phyloP scores from a whole-genome alignment of 1,284 basidiomycete genomes.

The Pyrrhoderma noxium region DNA sequence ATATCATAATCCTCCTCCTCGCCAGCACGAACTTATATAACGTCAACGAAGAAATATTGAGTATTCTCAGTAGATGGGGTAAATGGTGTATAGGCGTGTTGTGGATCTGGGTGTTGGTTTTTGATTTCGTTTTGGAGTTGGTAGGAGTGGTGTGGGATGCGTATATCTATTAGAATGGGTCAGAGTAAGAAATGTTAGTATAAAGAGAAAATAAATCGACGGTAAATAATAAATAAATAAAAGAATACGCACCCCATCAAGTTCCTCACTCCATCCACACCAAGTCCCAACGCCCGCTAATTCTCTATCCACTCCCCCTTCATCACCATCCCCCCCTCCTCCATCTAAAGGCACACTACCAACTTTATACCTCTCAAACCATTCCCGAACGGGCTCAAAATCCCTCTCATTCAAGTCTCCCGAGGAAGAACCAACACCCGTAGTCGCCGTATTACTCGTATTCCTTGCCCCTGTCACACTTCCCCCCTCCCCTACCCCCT shows the following conservation, averaged over 20 bases:
- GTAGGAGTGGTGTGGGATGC: too few species aligned
- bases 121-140: too few species aligned
- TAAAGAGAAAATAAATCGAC: too few species aligned
- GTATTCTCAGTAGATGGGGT: constrained; percentile 59
- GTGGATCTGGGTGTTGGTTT: too few species aligned
- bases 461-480: too few species aligned
- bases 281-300: constrained; percentile 46
- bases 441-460: too few species aligned
- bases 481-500: too few species aligned
- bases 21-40: constrained; percentile 72
- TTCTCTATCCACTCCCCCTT: constrained; percentile 43
- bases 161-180: too few species aligned
- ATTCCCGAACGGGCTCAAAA: constrained; percentile 53
- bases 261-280: constrained; percentile 58
- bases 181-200: too few species aligned
- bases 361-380: constrained; percentile 44
- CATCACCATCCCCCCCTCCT: too few species aligned
- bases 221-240: not conserved
- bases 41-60: constrained; percentile 69
- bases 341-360: too few species aligned
- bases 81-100: constrained; percentile 54
- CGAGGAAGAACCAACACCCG: not conserved
- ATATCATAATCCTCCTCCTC: constrained; percentile 63
- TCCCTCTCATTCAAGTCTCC: constrained; percentile 36
- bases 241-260: constrained; percentile 39